A percentile compares a stretch with the other conserved stretches of the same genome.
phyloP scores from a whole-genome alignment of 2,329 filamentous ascomycete species.

The Thermoascus crustaceus region DNA sequence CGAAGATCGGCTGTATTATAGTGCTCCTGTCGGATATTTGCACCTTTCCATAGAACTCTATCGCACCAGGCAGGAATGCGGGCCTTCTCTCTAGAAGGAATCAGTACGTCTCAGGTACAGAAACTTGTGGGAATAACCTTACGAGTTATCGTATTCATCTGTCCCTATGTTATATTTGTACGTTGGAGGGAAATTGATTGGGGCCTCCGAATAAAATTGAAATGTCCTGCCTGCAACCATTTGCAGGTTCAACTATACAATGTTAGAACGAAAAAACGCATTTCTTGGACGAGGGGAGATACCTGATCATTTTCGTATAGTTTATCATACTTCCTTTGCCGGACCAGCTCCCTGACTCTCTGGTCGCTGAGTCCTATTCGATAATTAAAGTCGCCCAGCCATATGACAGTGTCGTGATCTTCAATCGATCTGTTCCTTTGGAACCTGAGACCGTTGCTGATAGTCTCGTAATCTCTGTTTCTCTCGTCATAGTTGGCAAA shows the following conservation, averaged over 20 bases:
- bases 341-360: conserved; percentile 64
- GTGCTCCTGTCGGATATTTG: conserved; percentile 69
- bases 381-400: conserved; percentile 98
- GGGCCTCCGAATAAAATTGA: conserved; percentile 81
- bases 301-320: conserved; percentile 89
- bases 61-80: conserved; percentile 97
- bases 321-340: conserved; percentile 62
- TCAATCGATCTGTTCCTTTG: conserved; percentile 86
- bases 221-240: conserved; percentile 92
- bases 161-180: conserved; percentile 92
- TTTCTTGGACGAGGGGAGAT: conserved; percentile 11
- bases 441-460: conserved; percentile 78
- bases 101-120: conserved; percentile 19
- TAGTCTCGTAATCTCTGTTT: conserved; percentile 86
- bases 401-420: conserved; percentile 84
- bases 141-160: conserved; percentile 87
- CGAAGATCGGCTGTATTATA: conserved; percentile 75
- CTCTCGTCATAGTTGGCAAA: conserved; percentile 96
- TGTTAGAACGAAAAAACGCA: conserved; percentile 1
- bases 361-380: conserved; percentile 80
- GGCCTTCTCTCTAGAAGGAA: conserved; percentile 65
- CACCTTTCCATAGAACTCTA: conserved; percentile 78
- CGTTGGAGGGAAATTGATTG: conserved; percentile 81
- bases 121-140: conserved; percentile 27
- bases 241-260: conserved; percentile 70